Base-by-base conservation (phyloP, 2,329 filamentous ascomycete species). In the Diplocarpon mali region DNA sequence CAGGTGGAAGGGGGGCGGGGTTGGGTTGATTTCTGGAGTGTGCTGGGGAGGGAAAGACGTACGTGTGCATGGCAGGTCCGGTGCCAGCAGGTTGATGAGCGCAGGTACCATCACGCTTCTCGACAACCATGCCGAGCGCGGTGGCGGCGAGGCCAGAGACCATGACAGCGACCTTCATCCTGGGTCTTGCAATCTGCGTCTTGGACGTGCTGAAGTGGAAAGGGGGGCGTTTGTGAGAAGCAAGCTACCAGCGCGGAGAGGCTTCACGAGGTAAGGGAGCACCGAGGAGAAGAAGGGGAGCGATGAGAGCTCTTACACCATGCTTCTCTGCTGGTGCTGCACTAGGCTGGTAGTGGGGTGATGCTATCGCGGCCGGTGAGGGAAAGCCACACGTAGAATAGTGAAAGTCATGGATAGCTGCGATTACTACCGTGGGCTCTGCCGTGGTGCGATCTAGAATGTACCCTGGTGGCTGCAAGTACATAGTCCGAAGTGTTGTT, bases 101-200 rank as follows among this genome's bases (percentile, higher is more conserved):
- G 20, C 42, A 45, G 9, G 37, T 39, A 12, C 34, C 38, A 37
- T 45, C 38, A 15, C 46, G 39, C 27, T 38, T 38, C n/a, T 28
- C 28, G 13, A 45, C 27, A 29, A n/a, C 32, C n/a, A 30, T 29
- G 15, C 13, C 32, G 17, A 32, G 35, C 3, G 40, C 32, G 17
- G 34, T 9, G 32, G 32, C 32, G 28, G 14, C 32, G 20, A 42
- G 40, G 32, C 20, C 40, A 42, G 40, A 36, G 14, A 42, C 15
- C 12, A 36, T 5, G 40, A 42, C 3, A 13, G 24, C 24, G 31
- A 36, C 13, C 40, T 36, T 42, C 40, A 42, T 42, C 13, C 35
- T 42, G 32, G 9, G 20, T 24, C 20, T 24, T 24, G 20, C 3
- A 7, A 24, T 24, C 3, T 24, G 20, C 20, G 3, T 13, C n/a